These are phyloP conservation scores for Crinitomyces ghanaensis DNA, from an alignment of 805 yeast species.

Conservation along the genomic window DNA sequence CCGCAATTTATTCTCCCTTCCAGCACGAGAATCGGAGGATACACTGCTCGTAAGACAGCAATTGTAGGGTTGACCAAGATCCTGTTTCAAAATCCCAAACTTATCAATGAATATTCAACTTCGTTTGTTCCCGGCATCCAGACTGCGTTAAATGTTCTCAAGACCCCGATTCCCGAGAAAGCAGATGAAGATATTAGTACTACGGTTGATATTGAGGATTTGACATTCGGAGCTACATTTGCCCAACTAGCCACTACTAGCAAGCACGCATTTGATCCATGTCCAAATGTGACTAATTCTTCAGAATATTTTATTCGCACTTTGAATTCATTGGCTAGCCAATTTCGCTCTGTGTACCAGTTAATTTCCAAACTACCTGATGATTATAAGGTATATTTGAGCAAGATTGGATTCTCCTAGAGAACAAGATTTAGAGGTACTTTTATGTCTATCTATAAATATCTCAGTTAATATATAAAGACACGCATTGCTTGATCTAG, in stretches of 20 bases:
- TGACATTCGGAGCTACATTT: conserved; percentile 78
- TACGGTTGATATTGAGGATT: conserved; percentile 49
- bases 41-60: conserved; percentile 35
- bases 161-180: conserved; percentile 31
- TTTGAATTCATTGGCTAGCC: conserved; percentile 11
- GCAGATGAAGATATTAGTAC: conserved; percentile 24
- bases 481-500: too few species aligned
- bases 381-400: conserved; percentile 10
- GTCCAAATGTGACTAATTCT: conserved; percentile 34
- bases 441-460: too few species aligned
- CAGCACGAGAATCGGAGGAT: conserved; percentile 28
- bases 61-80: conserved; percentile 39
- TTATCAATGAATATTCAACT: conserved; percentile 32
- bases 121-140: conserved; percentile 35
- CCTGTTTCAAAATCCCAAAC: conserved; percentile 27
- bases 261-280: conserved; percentile 58
- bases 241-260: conserved; percentile 60
- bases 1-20: conserved; percentile 24
- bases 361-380: conserved; percentile 11
- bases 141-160: conserved; percentile 32
- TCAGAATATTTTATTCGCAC: conserved; percentile 17
- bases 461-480: too few species aligned
- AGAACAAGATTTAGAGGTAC: too few species aligned
- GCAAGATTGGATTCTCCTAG: conserved; percentile 9
- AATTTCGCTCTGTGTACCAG: conserved; percentile 9